Percentiles rank a stretch among this genome's conserved stretches.
Conservation (phyloP, 2,329 filamentous ascomycete genomes). For the Exophiala mesophila region DNA sequence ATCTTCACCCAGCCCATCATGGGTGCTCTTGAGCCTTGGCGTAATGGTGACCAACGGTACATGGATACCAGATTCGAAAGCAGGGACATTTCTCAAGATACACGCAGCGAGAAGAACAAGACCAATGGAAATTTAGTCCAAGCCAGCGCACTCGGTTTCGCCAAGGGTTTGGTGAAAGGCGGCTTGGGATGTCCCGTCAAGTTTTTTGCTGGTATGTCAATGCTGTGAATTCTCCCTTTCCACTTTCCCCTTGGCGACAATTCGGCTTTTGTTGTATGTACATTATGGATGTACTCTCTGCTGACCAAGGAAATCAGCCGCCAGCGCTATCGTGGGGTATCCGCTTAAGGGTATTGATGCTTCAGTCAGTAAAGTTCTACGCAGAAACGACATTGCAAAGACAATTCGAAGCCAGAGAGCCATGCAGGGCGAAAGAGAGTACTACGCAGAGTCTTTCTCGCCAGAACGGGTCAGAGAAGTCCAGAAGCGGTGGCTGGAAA, state of each 20-base stretch:
- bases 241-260: too few species aligned
- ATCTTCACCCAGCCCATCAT: conserved; percentile 40
- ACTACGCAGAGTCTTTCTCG: neutral
- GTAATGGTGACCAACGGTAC: too few species aligned
- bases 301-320: too few species aligned
- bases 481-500: neutral
- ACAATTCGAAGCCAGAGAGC: neutral
- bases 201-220: conserved; percentile 23
- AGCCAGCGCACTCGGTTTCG: conserved; percentile 36
- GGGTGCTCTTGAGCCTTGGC: conserved; percentile 31
- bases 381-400: neutral
- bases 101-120: too few species aligned
- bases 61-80: too few species aligned
- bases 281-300: too few species aligned
- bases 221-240: too few species aligned
- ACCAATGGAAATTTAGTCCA: too few species aligned
- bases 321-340: neutral
- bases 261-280: too few species aligned
- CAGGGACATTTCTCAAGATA: too few species aligned
- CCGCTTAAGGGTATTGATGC: conserved; percentile 1
- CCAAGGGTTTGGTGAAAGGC: conserved; percentile 41
- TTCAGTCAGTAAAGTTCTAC: neutral
- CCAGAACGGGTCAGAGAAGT: neutral
- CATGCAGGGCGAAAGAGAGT: conserved; percentile 2
- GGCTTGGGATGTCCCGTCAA: conserved; percentile 27